Conservation (phyloP, 2,329 filamentous ascomycete genomes). For the Xylariaceae sp. region DNA sequence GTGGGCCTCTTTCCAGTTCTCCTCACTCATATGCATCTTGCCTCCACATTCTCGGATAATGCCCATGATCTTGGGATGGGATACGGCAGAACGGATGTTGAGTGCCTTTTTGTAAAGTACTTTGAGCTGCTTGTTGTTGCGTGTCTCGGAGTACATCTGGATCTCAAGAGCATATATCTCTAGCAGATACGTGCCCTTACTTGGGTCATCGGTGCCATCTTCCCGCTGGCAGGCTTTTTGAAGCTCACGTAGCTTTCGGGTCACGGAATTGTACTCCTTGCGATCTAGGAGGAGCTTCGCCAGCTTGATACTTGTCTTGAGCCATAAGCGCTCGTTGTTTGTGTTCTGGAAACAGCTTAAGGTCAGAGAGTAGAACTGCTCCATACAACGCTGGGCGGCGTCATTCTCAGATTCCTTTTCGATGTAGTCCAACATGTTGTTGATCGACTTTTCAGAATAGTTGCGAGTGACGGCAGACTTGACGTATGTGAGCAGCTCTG, state of each 20-base stretch:
- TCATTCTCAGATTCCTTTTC: constrained; percentile 78
- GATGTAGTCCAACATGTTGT: constrained; percentile 97
- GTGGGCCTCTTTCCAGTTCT: constrained; percentile 97
- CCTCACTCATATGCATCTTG: constrained; percentile 99
- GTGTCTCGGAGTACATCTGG: constrained; percentile 95
- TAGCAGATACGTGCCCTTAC: constrained; percentile 92
- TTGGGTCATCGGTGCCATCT: constrained; percentile 85
- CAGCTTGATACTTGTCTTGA: constrained; percentile 98
- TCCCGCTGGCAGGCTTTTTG: constrained; percentile 84
- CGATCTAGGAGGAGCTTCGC: constrained; percentile 86
- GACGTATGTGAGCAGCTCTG: constrained; percentile 93
- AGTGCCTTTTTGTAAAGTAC: constrained; percentile 86
- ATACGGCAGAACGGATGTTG: constrained; percentile 91
- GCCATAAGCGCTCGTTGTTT: constrained; percentile 94
- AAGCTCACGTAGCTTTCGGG: constrained; percentile 80
- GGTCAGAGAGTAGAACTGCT: constrained; percentile 91
- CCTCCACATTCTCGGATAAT: constrained; percentile 98
- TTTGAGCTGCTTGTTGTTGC: constrained; percentile 97
- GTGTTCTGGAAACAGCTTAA: constrained; percentile 93
- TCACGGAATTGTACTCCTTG: constrained; percentile 77
- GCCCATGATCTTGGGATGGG: constrained; percentile 98
- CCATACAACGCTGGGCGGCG: constrained; percentile 74
- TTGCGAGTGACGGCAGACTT: constrained; percentile 95
- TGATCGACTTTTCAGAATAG: constrained; percentile 98
- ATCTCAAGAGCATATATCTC: constrained; percentile 97